Conservation (phyloP, 305 asterid species). For the Stenogyne calaminthoides region DNA sequence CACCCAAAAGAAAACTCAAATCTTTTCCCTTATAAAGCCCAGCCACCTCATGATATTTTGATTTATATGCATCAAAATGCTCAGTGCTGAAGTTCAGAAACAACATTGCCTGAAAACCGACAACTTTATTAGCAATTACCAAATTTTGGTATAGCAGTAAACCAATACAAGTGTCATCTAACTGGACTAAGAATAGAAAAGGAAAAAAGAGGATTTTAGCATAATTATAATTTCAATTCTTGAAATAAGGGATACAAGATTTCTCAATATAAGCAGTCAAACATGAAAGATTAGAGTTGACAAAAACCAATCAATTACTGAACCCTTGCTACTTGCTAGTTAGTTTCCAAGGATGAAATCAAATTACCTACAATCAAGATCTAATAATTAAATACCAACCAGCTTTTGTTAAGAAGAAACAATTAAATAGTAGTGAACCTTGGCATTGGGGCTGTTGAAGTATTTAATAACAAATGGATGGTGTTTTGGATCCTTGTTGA, state of each 20-base stretch:
- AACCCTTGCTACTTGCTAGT: background rate
- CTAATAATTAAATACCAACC: background rate
- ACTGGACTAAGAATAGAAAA: background rate
- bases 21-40: constrained; percentile 64
- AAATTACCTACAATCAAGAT: background rate
- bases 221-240: background rate
- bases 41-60: constrained; percentile 75
- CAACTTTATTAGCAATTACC: constrained; percentile 20
- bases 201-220: background rate
- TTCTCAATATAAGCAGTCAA: constrained; percentile 5
- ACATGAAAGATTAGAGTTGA: constrained; percentile 7
- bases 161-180: constrained; percentile 1
- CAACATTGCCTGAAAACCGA: constrained; percentile 76
- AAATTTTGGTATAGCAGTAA: background rate
- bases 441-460: constrained; percentile 60
- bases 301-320: background rate
- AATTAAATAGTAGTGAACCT: constrained; percentile 43
- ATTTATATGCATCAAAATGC: constrained; percentile 61
- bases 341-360: background rate
- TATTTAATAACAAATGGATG: constrained; percentile 69
- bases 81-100: constrained; percentile 65
- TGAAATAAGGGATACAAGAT: background rate
- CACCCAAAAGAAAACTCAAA: constrained; percentile 80
- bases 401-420: background rate
- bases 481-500: constrained; percentile 70